These are phyloP conservation scores for Sclerospora graminicola DNA, from an alignment of 352 stramenopile species.

Conservation along the genomic window DNA sequence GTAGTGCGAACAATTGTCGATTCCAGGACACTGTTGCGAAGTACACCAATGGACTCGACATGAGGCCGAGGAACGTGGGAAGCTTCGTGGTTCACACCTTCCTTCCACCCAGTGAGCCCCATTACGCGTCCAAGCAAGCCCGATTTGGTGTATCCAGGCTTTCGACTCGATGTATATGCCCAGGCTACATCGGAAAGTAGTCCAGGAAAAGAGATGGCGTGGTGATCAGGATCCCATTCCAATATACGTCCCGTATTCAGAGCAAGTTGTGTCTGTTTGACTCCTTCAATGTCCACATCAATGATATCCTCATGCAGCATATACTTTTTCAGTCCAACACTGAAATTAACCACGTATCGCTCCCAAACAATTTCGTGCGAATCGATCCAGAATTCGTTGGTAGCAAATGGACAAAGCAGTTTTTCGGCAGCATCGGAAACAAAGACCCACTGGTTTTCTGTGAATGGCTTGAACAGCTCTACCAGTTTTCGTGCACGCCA, in stretches of 20 bases:
- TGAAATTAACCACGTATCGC: conserved; percentile 81
- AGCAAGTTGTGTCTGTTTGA: conserved; percentile 74
- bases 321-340: conserved; percentile 71
- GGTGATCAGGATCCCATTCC: conserved; percentile 82
- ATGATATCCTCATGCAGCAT: conserved; percentile 79
- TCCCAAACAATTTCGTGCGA: conserved; percentile 72
- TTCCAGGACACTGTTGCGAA: conserved; percentile 70
- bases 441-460: conserved; percentile 82
- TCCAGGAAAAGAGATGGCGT: conserved; percentile 80
- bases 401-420: conserved; percentile 19
- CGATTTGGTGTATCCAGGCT: conserved; percentile 79
- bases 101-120: conserved; percentile 78
- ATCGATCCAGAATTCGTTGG: conserved; percentile 51
- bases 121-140: conserved; percentile 76
- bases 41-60: conserved; percentile 41
- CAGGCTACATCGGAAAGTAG: conserved; percentile 81
- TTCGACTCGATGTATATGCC: conserved; percentile 83
- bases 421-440: conserved; percentile 36
- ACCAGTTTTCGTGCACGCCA: conserved; percentile 67
- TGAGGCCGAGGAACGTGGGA: conserved; percentile 71
- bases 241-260: conserved; percentile 73
- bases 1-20: conserved; percentile 40
- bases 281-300: conserved; percentile 66
- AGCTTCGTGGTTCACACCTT: conserved; percentile 80
- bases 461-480: conserved; percentile 82